Conservation (phyloP, 2,329 filamentous ascomycete species). For the Fusarium heterosporum region DNA sequence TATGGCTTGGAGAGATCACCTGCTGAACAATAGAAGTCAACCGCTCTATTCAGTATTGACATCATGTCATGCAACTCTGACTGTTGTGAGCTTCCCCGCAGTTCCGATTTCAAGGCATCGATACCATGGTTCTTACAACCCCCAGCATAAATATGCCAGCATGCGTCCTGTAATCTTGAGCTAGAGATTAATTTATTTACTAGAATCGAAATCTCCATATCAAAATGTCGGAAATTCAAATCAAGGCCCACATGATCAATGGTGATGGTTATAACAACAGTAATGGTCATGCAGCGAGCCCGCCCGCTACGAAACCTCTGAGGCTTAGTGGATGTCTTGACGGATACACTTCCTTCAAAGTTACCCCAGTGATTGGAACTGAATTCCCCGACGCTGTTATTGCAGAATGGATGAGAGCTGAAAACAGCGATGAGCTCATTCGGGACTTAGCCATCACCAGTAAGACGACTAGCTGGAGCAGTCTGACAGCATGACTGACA, state of each 20-base stretch:
- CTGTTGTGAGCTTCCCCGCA: too few relatives aligned
- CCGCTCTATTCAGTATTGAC: too few relatives aligned
- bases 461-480: background rate
- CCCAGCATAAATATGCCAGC: too few relatives aligned
- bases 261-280: background rate
- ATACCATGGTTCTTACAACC: too few relatives aligned
- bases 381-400: background rate
- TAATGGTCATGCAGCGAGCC: background rate
- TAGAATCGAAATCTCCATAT: background rate
- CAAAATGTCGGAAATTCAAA: background rate
- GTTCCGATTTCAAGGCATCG: too few relatives aligned
- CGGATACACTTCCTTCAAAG: background rate
- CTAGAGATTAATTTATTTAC: background rate
- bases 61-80: too few relatives aligned
- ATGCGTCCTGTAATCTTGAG: too few relatives aligned
- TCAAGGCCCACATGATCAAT: background rate
- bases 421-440: background rate
- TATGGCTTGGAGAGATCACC: too few relatives aligned
- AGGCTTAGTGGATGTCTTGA: background rate
- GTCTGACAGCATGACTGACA: background rate
- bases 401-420: background rate
- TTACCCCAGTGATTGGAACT: slow-evolving; percentile 1
- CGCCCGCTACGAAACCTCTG: background rate
- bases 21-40: too few relatives aligned
- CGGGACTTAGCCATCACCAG: background rate